Percentiles rank a stretch among this genome's conserved stretches.
phyloP scores from a whole-genome alignment of 306 rosid genomes.

The Alnus glutinosa region DNA sequence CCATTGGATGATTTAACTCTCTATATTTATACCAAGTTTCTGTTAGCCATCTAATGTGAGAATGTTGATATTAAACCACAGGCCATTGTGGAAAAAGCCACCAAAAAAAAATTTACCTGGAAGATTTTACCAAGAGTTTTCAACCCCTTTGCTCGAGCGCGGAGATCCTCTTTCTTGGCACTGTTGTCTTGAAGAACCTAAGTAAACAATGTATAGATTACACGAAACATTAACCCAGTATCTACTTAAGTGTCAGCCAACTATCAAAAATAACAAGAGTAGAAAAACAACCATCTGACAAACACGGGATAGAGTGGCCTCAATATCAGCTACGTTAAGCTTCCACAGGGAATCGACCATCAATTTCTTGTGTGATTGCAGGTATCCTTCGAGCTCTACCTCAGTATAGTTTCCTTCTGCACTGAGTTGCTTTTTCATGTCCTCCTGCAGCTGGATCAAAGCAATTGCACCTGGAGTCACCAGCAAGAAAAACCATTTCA shows the following conservation, averaged over 20 bases:
- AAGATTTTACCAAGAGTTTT: slow-evolving; percentile 95
- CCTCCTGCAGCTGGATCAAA: slow-evolving; percentile 95
- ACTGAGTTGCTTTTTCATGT: slow-evolving; percentile 91
- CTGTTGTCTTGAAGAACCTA: slow-evolving; percentile 93
- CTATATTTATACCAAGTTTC: slow-evolving; percentile 45
- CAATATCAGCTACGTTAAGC: slow-evolving; percentile 97
- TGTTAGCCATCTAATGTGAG: slow-evolving; percentile 26
- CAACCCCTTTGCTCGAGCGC: slow-evolving; percentile 94
- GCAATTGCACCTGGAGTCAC: slow-evolving; percentile 83
- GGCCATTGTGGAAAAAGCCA: slow-evolving; percentile 2
- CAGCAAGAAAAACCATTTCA: slow-evolving; percentile 31
- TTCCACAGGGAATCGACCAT: slow-evolving; percentile 98
- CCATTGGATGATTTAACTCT: slow-evolving; percentile 70
- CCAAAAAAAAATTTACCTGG: slow-evolving; percentile 59
- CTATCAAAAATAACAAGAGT: background rate
- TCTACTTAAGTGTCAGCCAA: slow-evolving; percentile 1
- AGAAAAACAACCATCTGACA: slow-evolving; percentile 81
- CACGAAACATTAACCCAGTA: slow-evolving; percentile 21
- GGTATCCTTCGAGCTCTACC: slow-evolving; percentile 84
- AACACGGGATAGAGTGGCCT: slow-evolving; percentile 95
- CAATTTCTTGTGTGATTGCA: slow-evolving; percentile 82
- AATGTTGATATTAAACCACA: slow-evolving; percentile 19
- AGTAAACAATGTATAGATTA: slow-evolving; percentile 32
- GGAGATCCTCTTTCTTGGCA: slow-evolving; percentile 87
- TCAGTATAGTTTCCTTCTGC: slow-evolving; percentile 91